Conservation (phyloP, 345 rosid genomes). For the Aethionema arabicum region DNA sequence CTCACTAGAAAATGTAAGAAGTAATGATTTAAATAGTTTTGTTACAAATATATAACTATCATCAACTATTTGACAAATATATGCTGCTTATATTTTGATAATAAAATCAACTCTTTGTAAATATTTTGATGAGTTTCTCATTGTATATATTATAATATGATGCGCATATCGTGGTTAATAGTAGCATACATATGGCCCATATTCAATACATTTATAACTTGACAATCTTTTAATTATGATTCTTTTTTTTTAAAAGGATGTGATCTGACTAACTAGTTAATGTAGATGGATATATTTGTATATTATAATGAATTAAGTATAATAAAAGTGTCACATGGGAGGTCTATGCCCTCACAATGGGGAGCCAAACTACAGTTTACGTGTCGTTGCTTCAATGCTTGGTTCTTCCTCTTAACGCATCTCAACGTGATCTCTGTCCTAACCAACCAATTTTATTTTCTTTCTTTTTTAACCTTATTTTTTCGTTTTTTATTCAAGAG, state of each 20-base stretch:
- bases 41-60: too few species aligned
- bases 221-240: slow-evolving; percentile 1
- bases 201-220: background rate
- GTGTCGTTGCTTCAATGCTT: slow-evolving; percentile 9
- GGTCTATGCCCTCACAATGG: slow-evolving; percentile 31
- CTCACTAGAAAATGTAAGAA: too few species aligned
- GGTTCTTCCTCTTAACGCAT: background rate
- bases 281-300: background rate
- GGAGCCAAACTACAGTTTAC: slow-evolving; percentile 32
- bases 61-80: too few species aligned
- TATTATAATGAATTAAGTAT: background rate
- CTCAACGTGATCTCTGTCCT: slow-evolving; percentile 25
- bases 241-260: background rate
- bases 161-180: too few species aligned
- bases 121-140: too few species aligned
- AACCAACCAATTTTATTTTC: slow-evolving; percentile 27
- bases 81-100: too few species aligned
- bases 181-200: background rate
- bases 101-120: too few species aligned
- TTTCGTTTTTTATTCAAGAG: background rate
- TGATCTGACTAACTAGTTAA: slow-evolving; percentile 30
- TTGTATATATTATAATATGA: too few species aligned
- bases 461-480: background rate
- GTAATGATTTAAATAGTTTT: too few species aligned
- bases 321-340: slow-evolving; percentile 29